phyloP scores from a whole-genome alignment of 2,329 filamentous ascomycete genomes.

The Pestalotiopsis sp. region DNA sequence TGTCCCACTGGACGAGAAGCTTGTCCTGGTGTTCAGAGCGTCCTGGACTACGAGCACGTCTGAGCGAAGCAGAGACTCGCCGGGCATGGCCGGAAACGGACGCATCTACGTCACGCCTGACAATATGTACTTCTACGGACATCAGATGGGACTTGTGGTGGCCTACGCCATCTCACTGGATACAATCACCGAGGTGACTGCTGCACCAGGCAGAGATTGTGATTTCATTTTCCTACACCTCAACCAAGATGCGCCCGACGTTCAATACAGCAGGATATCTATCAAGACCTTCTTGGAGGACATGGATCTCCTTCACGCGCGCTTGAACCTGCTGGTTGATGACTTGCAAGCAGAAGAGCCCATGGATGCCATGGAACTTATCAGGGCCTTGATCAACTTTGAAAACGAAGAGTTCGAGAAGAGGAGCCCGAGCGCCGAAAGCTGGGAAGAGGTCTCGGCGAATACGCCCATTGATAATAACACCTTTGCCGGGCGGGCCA shows the following conservation, averaged over 20 bases:
- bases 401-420: constrained; percentile 64
- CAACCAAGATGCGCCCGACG: constrained; percentile 62
- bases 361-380: constrained; percentile 68
- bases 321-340: constrained; percentile 84
- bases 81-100: constrained; percentile 65
- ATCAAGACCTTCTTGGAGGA: constrained; percentile 94
- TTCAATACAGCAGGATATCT: constrained; percentile 73
- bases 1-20: constrained; percentile 75
- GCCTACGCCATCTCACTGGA: constrained; percentile 77
- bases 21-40: constrained; percentile 90
- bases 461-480: constrained; percentile 63
- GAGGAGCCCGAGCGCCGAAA: constrained; percentile 76
- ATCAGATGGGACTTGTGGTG: constrained; percentile 88
- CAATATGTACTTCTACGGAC: constrained; percentile 94
- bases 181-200: constrained; percentile 84
- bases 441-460: constrained; percentile 83
- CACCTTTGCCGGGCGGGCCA: constrained; percentile 44
- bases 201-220: constrained; percentile 85
- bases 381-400: constrained; percentile 74
- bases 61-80: constrained; percentile 43
- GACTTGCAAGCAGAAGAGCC: constrained; percentile 75
- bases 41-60: constrained; percentile 70
- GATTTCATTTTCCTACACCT: constrained; percentile 90
- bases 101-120: constrained; percentile 86
- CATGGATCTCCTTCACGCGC: constrained; percentile 76